Evolutionary conservation across 257 asterid genomes (phyloP).

Genomic region (Primulina tabacum): DNA sequence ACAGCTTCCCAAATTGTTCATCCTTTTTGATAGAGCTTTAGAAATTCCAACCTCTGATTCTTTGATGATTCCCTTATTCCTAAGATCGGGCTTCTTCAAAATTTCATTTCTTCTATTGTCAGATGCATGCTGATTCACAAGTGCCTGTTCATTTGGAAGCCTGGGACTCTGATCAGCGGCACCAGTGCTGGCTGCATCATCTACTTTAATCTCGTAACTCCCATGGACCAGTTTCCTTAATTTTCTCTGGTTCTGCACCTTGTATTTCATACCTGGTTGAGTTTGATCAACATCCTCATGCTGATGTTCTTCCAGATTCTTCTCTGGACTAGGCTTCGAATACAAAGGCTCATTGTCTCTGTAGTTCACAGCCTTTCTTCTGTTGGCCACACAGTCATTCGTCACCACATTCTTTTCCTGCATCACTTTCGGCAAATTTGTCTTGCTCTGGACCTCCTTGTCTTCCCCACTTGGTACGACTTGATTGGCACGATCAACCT

Average conservation of each 20-base stretch:
- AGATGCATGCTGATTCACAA: neutral
- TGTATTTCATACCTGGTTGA: neutral
- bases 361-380: conserved; percentile 5
- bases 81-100: neutral
- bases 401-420: conserved; percentile 13
- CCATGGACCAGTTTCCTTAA: neutral
- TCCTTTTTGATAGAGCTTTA: neutral
- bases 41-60: neutral
- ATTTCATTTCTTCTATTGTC: neutral
- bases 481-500: neutral
- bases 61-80: neutral
- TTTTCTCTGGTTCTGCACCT: neutral
- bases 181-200: neutral
- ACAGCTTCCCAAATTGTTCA: neutral
- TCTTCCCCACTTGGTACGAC: neutral
- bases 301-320: neutral
- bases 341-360: neutral
- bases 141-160: neutral
- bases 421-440: neutral
- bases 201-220: neutral
- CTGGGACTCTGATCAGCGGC: neutral
- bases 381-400: conserved; percentile 2
- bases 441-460: neutral
- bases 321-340: neutral
- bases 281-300: neutral